Base-by-base conservation (phyloP, 1,139 yeast species). In the Blastobotrys ciferrii region DNA sequence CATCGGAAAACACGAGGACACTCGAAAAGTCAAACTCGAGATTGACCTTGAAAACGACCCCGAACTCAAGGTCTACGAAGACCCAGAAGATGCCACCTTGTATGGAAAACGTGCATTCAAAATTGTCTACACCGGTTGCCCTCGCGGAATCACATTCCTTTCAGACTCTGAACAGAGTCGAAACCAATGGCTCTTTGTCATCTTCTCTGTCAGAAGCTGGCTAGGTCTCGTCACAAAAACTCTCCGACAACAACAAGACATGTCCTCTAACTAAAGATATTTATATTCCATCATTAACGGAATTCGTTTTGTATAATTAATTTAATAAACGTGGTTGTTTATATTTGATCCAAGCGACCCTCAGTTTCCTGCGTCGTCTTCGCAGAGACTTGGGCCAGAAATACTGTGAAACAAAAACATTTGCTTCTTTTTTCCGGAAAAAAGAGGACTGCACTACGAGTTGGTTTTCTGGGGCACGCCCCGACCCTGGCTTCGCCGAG, bases 1-100 rank as follows among this genome's bases (percentile, higher is more conserved):
- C 50, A 67, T 77, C 31, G 89, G 88, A 0, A 84, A 81, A 60
- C 82, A 83, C 57, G 87, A 82, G 56, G 77, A 73, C 43, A 73
- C 82, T 2, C 77, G 73, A 59, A 82, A 82, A 64, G 73, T 83
- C 0, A 71, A 87, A 51, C 84, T 87, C 33, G 78, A 78, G 55
- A 80, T 85, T 58, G 82, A 84, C 62, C 70, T 85, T 60, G 63
- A 77, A 35, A 80, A 81, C 58, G 80, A 81, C 12, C 71, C 71
- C 11, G 78, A 76, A 40, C 76, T 81, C 4, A 32, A 32, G 17
- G 23, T 48, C 17, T 60, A 69, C 28, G 61, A 62, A 23, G 64
- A 66, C 15, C 52, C 48, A 20, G 65, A 64, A 23, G 65, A 61
- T 45, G 61, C 64, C 42, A 61, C 64, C 32, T 58, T 66, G 15